A percentile compares a stretch with the other conserved stretches of the same genome.
Conservation (phyloP, 2,329 filamentous ascomycete species). For the Ceratocystis eucalypticola region DNA sequence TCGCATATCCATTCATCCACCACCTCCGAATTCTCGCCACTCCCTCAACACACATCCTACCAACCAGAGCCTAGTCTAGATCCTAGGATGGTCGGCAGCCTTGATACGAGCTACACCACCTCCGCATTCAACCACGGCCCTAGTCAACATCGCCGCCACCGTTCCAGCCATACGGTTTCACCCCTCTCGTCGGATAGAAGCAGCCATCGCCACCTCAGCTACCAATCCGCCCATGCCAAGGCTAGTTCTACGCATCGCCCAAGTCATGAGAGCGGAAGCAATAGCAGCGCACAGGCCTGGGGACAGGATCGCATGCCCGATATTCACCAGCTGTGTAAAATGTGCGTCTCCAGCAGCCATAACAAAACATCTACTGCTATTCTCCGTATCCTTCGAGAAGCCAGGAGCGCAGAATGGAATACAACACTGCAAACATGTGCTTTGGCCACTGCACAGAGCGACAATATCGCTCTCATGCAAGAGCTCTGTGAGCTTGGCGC, state of each 20-base stretch:
- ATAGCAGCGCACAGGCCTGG: slow-evolving; percentile 11
- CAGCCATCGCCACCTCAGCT: neutral
- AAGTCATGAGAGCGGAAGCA: slow-evolving; percentile 11
- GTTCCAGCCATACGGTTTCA: neutral
- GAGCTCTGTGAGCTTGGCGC: slow-evolving; percentile 2
- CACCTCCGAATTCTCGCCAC: neutral
- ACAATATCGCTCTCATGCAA: slow-evolving; percentile 16
- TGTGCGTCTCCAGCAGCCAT: slow-evolving; percentile 19
- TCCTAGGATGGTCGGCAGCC: neutral
- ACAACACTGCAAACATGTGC: slow-evolving; percentile 8
- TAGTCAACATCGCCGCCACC: neutral
- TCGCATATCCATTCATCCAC: neutral
- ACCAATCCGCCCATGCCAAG: neutral
- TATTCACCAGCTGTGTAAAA: slow-evolving; percentile 12
- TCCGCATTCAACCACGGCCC: neutral
- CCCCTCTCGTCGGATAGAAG: neutral
- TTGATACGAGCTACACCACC: neutral
- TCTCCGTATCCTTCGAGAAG: neutral
- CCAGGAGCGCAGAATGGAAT: neutral
- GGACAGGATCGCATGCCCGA: neutral
- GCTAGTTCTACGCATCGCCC: slow-evolving; percentile 1
- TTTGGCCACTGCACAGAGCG: slow-evolving; percentile 10
- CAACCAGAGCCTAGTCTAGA: neutral
- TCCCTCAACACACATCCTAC: neutral
- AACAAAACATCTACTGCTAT: slow-evolving; percentile 20